Base-by-base conservation (phyloP, 1,284 basidiomycete species). In the Puccinia hordei region DNA sequence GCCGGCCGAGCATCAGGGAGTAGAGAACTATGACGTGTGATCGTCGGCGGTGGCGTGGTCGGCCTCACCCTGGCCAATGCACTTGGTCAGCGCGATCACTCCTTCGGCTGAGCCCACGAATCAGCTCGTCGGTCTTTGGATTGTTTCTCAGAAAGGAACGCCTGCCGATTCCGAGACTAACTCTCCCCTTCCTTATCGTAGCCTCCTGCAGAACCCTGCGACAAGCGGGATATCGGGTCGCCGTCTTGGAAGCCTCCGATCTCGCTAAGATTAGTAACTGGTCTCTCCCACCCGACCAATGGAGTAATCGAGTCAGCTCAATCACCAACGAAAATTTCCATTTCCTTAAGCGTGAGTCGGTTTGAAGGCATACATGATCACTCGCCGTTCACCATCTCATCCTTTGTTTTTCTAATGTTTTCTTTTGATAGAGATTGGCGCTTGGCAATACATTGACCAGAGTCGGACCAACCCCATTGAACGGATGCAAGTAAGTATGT, bases 31-130 rank as follows among this genome's bases (percentile, higher is more conserved):
- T 17, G 95, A 97, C 85, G 88, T 97, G 75, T 97, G 46, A 93
- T 98, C 83, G 93, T 98, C 51, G 96, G 96, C 19, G 96, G 94
- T 65, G 95, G 95, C 0, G 94, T 94, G 27, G 94, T 91, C 0
- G 96, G 96, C 19, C 88, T 99, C 35, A 93, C 95, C 5, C 87
- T 99, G 38, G 94, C 94, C 0, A 91, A 90, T 84, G 93, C 94
- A 33, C 88, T 99, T 27, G 89, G 95, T 73, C 12, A 55, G 38
- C 9, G 27, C 94, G 84, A 83, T 89, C 86, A 44, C 53, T 27
- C 53, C 19, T 57, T 57, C 27, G 8, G 22, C 22, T 57, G 19
- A 15, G 79, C 80, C 49, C 49, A 55, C 68, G 77, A 81, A 57
- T 66, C 51, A n/a, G 55, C 44, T 33, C 22, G 44, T 63, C 49